Evolutionary conservation across 352 stramenopile species (phyloP).

Genomic region (Stramenopiles sp.): DNA sequence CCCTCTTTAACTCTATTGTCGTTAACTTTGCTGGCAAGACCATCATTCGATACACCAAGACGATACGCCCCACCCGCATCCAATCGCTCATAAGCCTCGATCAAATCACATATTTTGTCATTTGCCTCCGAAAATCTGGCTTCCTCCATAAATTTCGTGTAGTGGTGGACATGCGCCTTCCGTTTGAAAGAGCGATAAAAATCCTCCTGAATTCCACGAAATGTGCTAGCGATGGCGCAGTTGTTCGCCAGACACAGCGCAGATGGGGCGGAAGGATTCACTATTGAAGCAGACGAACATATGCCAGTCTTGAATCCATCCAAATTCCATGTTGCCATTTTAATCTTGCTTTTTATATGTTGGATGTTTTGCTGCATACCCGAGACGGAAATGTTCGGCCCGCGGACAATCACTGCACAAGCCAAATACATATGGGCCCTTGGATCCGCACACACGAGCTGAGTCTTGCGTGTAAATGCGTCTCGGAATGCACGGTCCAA

Average conservation of each 20-base stretch:
- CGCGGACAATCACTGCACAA: conserved; percentile 53
- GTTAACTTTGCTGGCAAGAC: no score
- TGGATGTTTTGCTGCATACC: conserved; percentile 65
- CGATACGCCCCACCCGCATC: no score
- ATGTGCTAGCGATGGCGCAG: conserved; percentile 2
- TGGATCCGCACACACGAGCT: conserved; percentile 48
- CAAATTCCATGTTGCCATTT: conserved; percentile 67
- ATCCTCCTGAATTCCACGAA: conserved; percentile 12
- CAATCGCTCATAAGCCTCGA: conserved; percentile 13
- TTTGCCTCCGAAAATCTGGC: conserved; percentile 13
- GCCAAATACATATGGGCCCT: conserved; percentile 47
- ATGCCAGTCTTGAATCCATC: conserved; percentile 68
- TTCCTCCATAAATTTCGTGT: conserved; percentile 18
- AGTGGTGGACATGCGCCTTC: conserved; percentile 20
- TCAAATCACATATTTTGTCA: conserved; percentile 12
- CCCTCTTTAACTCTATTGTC: no score
- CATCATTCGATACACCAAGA: no score
- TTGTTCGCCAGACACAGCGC: conserved; percentile 19
- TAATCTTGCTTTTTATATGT: conserved; percentile 44
- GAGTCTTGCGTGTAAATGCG: conserved; percentile 48
- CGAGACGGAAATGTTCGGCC: conserved; percentile 54
- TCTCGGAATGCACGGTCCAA: no score
- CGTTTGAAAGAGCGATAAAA: conserved; percentile 16
- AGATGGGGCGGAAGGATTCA: conserved; percentile 30
- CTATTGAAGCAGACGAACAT: conserved; percentile 40